Evolutionary conservation across 805 yeast genomes (phyloP), one percentile per base, ranked within the genome.

Genomic region (Phaffomyces thermotolerans): DNA sequence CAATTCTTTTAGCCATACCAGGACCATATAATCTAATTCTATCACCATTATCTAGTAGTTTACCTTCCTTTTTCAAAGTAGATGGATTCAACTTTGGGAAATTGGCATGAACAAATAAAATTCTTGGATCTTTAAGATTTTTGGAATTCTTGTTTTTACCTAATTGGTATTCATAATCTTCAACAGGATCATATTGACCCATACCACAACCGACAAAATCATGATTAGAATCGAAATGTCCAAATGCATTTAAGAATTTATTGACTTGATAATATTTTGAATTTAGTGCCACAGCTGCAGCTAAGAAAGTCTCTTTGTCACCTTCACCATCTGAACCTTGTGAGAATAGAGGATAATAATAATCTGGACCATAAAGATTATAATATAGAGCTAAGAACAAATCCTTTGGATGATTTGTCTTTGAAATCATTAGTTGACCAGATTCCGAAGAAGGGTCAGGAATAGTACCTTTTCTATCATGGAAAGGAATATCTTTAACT

Each of bases 21-120:
- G 74, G 68, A 6, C 85, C 86, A 50, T 77, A 80, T 12, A 79
- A 57, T 46, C 87, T 62, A n/a, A 71, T 60, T 48, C 85, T 62
- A 13, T 71, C 63, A 3, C 74, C 76, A 8, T 63, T 67, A 36
- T 65, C 63, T 40, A 67, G 60, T 3, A 73, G 65, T 41, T 69
- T 67, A 3, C 67, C 68, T 5, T 65, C 65, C n/a, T 55, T 46
- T 44, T 66, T 70, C 47, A 81, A 65, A 14, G 63, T 62, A 68
- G 80, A 73, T 2, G 87, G 86, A 53, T 81, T 77, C 46, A 81
- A 60, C 57, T 81, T 81, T 8, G 86, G 86, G 63, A 70, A 74
- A 56, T 81, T 81, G 31, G 84, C 77, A 56, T 81, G 88, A 40
- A 80, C 72, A 52, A 81, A 81, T 46, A 79, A 52, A 15, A 65